phyloP scores from a whole-genome alignment of 331 rosid genomes.

The Arachis monticola region DNA sequence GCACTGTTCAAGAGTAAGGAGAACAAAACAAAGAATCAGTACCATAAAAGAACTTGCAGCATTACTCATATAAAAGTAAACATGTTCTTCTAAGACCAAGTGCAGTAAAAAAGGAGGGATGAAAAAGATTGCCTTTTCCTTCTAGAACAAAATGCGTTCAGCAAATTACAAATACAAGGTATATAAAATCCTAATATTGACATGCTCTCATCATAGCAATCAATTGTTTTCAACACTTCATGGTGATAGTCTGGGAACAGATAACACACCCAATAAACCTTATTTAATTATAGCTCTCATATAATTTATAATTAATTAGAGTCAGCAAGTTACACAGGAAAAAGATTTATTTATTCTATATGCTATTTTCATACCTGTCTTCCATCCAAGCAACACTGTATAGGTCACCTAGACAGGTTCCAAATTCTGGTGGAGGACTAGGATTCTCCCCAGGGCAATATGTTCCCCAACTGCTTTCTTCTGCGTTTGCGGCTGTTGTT shows the following conservation, averaged over 20 bases:
- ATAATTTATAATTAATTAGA: slow-evolving; percentile 11
- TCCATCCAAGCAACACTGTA: slow-evolving; percentile 99
- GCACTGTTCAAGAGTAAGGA: slow-evolving; percentile 67
- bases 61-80: not conserved
- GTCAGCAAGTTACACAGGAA: slow-evolving; percentile 16
- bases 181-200: slow-evolving; percentile 12
- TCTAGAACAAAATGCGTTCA: not conserved
- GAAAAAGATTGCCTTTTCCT: not conserved
- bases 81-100: slow-evolving; percentile 6
- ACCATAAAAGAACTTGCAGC: slow-evolving; percentile 20
- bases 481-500: slow-evolving; percentile 93
- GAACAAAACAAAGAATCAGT: slow-evolving; percentile 25
- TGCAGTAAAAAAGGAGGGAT: not conserved
- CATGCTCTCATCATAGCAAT: slow-evolving; percentile 29
- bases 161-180: slow-evolving; percentile 23
- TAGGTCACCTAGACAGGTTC: slow-evolving; percentile 93
- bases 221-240: slow-evolving; percentile 6
- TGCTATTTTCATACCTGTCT: slow-evolving; percentile 68
- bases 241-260: not conserved
- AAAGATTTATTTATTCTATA: slow-evolving; percentile 22
- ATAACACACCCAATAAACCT: slow-evolving; percentile 9
- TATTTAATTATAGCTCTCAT: slow-evolving; percentile 19
- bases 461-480: slow-evolving; percentile 98
- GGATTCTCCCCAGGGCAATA: slow-evolving; percentile 94
- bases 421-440: slow-evolving; percentile 90